phyloP scores from a whole-genome alignment of 1,284 basidiomycete genomes.

The Phellinidium pouzarii region DNA sequence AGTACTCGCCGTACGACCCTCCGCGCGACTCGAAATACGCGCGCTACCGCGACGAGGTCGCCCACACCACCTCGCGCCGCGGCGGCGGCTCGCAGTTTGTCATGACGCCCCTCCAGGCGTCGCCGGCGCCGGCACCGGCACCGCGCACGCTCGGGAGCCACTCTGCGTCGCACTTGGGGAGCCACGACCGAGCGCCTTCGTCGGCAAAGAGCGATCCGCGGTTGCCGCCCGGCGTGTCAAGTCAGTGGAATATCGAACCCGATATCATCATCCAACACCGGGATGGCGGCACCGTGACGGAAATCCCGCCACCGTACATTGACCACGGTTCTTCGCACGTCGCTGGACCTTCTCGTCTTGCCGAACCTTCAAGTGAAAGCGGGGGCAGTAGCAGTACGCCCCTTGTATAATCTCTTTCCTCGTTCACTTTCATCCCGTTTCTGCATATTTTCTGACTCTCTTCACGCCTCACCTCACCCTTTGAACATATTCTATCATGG shows the following conservation, averaged over 20 bases:
- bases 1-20: constrained; percentile 9
- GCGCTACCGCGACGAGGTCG: constrained; percentile 10
- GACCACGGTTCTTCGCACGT: constrained; percentile 22
- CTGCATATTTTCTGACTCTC: no score
- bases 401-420: no score
- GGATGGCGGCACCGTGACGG: constrained; percentile 29
- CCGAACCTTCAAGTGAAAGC: background rate
- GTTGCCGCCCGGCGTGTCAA: constrained; percentile 1
- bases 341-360: background rate
- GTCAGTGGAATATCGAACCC: constrained; percentile 20
- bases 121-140: background rate
- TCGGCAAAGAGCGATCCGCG: background rate
- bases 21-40: constrained; percentile 8
- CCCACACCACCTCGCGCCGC: background rate
- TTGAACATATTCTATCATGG: no score
- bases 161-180: background rate
- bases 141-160: constrained; percentile 3
- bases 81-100: background rate
- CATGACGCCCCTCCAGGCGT: background rate
- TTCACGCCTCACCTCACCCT: no score
- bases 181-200: background rate
- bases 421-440: no score
- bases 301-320: constrained; percentile 29
- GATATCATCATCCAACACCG: constrained; percentile 30
- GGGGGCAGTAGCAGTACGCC: no score